Conservation (phyloP, 140 eudicot genomes). For the Bidens hawaiensis region DNA sequence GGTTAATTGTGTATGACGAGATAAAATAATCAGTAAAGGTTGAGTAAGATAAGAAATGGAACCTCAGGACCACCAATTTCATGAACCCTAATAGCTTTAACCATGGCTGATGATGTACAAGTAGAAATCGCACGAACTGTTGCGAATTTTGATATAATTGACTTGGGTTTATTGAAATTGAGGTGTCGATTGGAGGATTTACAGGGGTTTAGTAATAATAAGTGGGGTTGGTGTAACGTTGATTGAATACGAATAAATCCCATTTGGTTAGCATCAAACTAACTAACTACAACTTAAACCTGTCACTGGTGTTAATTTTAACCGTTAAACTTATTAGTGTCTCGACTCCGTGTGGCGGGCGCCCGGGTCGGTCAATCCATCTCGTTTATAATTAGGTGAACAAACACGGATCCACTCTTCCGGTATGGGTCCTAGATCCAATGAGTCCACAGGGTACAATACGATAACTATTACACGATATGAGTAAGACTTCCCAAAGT, state of each 20-base stretch:
- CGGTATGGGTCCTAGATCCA: too few species aligned
- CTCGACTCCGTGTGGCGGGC: too few species aligned
- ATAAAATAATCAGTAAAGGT: not conserved
- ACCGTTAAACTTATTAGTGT: too few species aligned
- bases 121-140: constrained; percentile 22
- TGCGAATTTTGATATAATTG: constrained; percentile 12
- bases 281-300: too few species aligned
- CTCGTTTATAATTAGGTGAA: too few species aligned
- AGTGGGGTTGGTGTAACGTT: constrained; percentile 7
- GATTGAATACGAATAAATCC: constrained; percentile 13
- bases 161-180: constrained; percentile 9
- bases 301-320: too few species aligned
- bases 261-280: not conserved
- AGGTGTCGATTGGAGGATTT: not conserved
- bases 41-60: constrained; percentile 11
- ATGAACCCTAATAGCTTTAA: constrained; percentile 68
- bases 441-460: too few species aligned
- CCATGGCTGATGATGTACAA: constrained; percentile 52
- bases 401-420: too few species aligned
- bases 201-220: constrained; percentile 8
- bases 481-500: too few species aligned
- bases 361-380: too few species aligned
- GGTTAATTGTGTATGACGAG: not conserved
- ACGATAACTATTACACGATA: too few species aligned
- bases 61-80: constrained; percentile 69